Evolutionary conservation across 352 stramenopile genomes (phyloP), one percentile per base, ranked within the genome.

Genomic region (Phytophthora hibernalis): DNA sequence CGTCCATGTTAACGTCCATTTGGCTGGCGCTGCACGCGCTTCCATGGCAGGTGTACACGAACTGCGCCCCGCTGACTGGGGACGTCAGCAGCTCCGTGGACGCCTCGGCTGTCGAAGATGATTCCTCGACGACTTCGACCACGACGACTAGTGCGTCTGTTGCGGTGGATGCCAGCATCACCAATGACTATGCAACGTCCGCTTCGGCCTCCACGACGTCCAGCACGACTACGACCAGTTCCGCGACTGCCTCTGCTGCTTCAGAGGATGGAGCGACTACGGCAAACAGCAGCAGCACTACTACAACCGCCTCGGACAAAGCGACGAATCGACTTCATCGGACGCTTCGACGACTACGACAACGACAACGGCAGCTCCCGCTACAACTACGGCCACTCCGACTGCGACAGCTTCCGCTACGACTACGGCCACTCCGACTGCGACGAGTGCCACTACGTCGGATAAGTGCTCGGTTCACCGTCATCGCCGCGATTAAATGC

Each of bases 21-120:
- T 80, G 68, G 72, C 20, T 80, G 37, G 68, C 72, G 9, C 33
- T 80, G 38, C 72, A 80, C 31, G 52, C 61, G 13, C 56, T 66
- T 9, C 45, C 60, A 6, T 83, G 74, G 56, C 76, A 83, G 52
- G 72, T 83, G 47, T 83, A 83, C 53, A 61, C 51, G 44, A 81
- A 77, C 45, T 83, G 65, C 31, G 56, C 53, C 6, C 6, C 65
- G 56, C 35, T 58, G 38, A 59, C 52, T 8, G 52, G 50, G 43
- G 62, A 30, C n/a, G 22, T 70, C 30, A 61, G 62, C 22, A 70
- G 31, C 54, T 70, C 62, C 2, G 62, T 70, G 16, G 48, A 70
- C 20, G 55, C 62, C 10, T 65, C 62, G 24, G 38, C 54, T 31
- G 54, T 49, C 9, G 18, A 9, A 45, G 62, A 52, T 20, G 40